Evolutionary conservation across 768 basidiomycete genomes (phyloP), one percentile per base, ranked within the genome.

Genomic region (Kondoa subrosea): DNA sequence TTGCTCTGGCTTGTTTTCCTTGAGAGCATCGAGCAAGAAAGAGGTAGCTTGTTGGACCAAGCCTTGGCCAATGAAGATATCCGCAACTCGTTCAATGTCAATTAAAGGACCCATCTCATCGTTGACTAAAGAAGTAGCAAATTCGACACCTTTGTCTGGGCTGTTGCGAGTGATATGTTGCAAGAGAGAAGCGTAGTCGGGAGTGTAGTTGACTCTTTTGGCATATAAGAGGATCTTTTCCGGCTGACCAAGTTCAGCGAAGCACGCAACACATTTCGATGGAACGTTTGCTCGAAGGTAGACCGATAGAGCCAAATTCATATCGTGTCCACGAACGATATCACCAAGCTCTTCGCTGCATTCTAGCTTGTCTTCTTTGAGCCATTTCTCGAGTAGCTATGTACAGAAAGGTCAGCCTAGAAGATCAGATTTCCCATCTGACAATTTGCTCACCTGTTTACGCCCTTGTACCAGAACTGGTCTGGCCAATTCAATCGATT

Each of bases 31-130:
- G 68, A 99, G 80, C 61, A 97, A 80, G 85, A 99, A 97, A 0
- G 91, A 92, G 0, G 95, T 99, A 3, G 95, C 95, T 25, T 92
- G 93, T 77, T 97, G 95, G 68, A 97, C 92, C 91, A 97, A 90
- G 79, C 96, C 97, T 76, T 95, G 92, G 0, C 88, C 87, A 91
- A 96, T 95, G 81, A 99, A 97, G 74, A 97, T 95, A 74, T 99
- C 95, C 69, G 96, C 91, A 66, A 96, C 88, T 65, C 92, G 81
- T 77, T 97, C 93, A 68, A 97, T 79, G 73, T 99, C 93, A 57
- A 97, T 88, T 68, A 97, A 78, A 16, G 95, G 87, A 1, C 95
- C 95, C 57, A 78, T 79, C 77, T 97, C 95, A 71, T 97, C 91
- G 76, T 96, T 96, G 57, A 86, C 88, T 17, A 99, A 83, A 75